A percentile compares a stretch with the other conserved stretches of the same genome.
Evolutionary conservation across 176 grass and related monocot genomes (phyloP).

Genomic region (maize (Zea mays)): Zm-B73-REFERENCE-NAM-5.0 NC_050101.1:95854501-95855000

Average conservation of each 20-base stretch:
- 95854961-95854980: neutral
- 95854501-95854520: conserved; percentile 66
- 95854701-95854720: neutral
- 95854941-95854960: conserved; percentile 68
- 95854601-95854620: conserved; percentile 16
- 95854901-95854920: conserved; percentile 80
- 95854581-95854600: conserved; percentile 55
- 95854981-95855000: neutral
- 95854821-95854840: conserved; percentile 39
- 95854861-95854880: conserved; percentile 24
- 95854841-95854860: conserved; percentile 13
- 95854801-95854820: conserved; percentile 68
- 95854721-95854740: neutral
- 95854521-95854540: conserved; percentile 72
- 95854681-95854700: conserved; percentile 29
- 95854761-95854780: conserved; percentile 10
- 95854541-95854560: conserved; percentile 81
- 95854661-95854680: conserved; percentile 32
- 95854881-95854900: conserved; percentile 46
- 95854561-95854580: conserved; percentile 90
- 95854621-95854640: conserved; percentile 35
- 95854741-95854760: neutral
- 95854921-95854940: conserved; percentile 84
- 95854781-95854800: conserved; percentile 44
- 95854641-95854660: conserved; percentile 43